A percentile compares a stretch with the other conserved stretches of the same genome.
phyloP scores from a whole-genome alignment of 345 rosid genomes.

The Salix brachista region DNA sequence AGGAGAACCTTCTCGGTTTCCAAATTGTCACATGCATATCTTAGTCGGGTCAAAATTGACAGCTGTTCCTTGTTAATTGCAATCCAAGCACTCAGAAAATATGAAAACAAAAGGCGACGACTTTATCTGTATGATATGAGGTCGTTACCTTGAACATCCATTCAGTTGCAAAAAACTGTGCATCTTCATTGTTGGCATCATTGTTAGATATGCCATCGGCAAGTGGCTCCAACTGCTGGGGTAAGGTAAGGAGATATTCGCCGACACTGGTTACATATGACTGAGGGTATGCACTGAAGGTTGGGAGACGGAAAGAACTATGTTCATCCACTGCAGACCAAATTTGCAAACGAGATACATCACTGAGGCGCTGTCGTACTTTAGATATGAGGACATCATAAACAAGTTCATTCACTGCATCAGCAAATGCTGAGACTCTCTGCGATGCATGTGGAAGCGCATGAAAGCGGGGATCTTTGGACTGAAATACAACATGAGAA shows the following conservation, averaged over 20 bases:
- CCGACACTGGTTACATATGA: conserved; percentile 84
- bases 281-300: conserved; percentile 94
- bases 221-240: conserved; percentile 96
- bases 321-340: conserved; percentile 93
- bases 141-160: conserved; percentile 98
- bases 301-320: conserved; percentile 74
- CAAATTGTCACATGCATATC: too few species aligned
- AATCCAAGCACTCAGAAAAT: too few species aligned
- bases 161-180: conserved; percentile 91
- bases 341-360: conserved; percentile 71
- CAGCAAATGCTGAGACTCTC: conserved; percentile 80
- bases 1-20: too few species aligned
- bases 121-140: background rate
- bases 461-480: conserved; percentile 96
- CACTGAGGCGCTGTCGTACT: conserved; percentile 84
- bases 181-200: conserved; percentile 76
- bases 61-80: too few species aligned
- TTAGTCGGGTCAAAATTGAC: too few species aligned
- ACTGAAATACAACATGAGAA: conserved; percentile 44
- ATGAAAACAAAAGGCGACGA: too few species aligned
- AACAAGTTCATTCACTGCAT: conserved; percentile 86
- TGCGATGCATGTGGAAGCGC: conserved; percentile 89
- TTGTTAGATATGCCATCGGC: conserved; percentile 87
- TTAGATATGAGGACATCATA: conserved; percentile 92
- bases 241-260: conserved; percentile 95